Conservation (phyloP, 768 basidiomycete genomes). For the Leccinum boreale region DNA sequence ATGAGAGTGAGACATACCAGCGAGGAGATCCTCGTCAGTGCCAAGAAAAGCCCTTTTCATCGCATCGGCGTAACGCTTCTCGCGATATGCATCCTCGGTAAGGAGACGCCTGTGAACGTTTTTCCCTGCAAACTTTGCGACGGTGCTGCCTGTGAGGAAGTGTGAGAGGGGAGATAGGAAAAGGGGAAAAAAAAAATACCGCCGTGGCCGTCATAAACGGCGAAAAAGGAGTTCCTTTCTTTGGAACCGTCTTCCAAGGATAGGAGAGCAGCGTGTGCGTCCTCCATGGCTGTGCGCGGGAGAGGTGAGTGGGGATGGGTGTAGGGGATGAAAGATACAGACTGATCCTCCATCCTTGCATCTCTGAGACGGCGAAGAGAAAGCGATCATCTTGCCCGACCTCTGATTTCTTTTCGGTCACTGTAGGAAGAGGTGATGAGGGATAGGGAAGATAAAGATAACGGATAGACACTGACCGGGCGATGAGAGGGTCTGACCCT, state of each 20-base stretch:
- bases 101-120: conserved; percentile 78
- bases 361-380: conserved; percentile 82
- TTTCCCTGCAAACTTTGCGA: conserved; percentile 84
- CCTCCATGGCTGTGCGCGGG: conserved; percentile 82
- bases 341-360: conserved; percentile 99
- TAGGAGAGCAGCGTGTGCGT: conserved; percentile 79
- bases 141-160: conserved; percentile 58
- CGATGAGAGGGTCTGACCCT: conserved; percentile 86
- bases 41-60: conserved; percentile 88
- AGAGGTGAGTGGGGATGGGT: background rate
- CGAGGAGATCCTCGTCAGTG: conserved; percentile 91
- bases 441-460: background rate
- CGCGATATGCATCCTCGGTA: conserved; percentile 67
- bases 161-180: background rate
- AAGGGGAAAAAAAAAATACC: conserved; percentile 46
- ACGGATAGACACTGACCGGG: conserved; percentile 52
- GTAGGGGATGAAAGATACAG: conserved; percentile 36
- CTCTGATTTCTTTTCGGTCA: conserved; percentile 78
- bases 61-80: conserved; percentile 68
- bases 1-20: conserved; percentile 48
- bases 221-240: conserved; percentile 78
- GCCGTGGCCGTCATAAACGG: conserved; percentile 98
- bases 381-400: conserved; percentile 67
- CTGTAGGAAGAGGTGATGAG: conserved; percentile 38
- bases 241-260: conserved; percentile 54